Conservation (phyloP, 768 basidiomycete species). For the Collybiopsis confluens region DNA sequence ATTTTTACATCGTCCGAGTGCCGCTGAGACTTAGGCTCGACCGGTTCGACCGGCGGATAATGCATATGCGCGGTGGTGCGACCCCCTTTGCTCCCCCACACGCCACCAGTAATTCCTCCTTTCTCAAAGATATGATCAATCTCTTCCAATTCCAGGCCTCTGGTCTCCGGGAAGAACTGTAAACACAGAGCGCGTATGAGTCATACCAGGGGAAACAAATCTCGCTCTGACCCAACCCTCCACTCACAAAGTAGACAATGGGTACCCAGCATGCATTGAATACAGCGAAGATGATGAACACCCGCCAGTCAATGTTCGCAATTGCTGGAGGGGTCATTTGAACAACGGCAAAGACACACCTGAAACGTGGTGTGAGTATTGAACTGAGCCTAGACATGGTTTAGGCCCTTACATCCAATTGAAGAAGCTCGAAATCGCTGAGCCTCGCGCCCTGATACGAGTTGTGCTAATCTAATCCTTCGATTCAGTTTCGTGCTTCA, state of each 20-base stretch:
- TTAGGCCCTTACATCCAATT: slow-evolving; percentile 24
- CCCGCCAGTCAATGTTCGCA: slow-evolving; percentile 37
- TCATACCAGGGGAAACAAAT: too few relatives aligned
- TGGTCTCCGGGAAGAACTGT: slow-evolving; percentile 31
- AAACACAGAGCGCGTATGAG: not conserved
- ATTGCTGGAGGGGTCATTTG: slow-evolving; percentile 40
- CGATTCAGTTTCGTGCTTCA: not conserved
- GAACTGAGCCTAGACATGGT: not conserved
- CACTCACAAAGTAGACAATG: slow-evolving; percentile 20
- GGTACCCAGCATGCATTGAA: slow-evolving; percentile 42
- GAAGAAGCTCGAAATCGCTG: slow-evolving; percentile 29
- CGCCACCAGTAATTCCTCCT: slow-evolving; percentile 37
- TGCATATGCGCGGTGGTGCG: slow-evolving; percentile 22
- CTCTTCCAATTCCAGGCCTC: slow-evolving; percentile 35
- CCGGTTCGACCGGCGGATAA: not conserved
- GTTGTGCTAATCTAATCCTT: slow-evolving; percentile 29
- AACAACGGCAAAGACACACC: slow-evolving; percentile 35
- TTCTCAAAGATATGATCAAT: slow-evolving; percentile 37
- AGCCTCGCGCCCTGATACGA: slow-evolving; percentile 31
- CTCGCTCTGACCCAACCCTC: slow-evolving; percentile 3
- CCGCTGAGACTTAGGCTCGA: not conserved
- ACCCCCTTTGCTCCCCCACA: slow-evolving; percentile 31
- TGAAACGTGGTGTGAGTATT: not conserved
- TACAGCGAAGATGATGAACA: slow-evolving; percentile 42
- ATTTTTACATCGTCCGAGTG: not conserved